Evolutionary conservation across 495 filamentous ascomycete species (phyloP).

Genomic region (Aspergillus hancockii): DNA sequence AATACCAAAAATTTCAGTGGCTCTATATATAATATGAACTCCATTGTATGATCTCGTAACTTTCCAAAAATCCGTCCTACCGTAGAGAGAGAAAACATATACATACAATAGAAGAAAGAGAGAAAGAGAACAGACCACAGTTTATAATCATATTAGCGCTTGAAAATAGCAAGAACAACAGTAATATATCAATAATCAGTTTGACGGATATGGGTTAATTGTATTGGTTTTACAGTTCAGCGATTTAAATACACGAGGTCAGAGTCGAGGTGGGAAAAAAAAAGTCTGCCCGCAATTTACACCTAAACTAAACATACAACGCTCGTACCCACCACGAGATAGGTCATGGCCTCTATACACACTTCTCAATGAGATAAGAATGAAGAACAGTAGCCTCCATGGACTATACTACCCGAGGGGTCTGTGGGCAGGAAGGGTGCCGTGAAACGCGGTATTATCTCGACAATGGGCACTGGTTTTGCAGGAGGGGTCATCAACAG

Average conservation of each 20-base stretch:
- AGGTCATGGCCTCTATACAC: not conserved
- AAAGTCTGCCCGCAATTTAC: not conserved
- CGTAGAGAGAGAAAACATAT: too few relatives aligned
- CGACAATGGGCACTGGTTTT: slow-evolving; percentile 67
- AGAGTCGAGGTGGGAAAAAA: not conserved
- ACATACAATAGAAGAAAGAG: too few relatives aligned
- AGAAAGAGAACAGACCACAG: too few relatives aligned
- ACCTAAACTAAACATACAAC: not conserved
- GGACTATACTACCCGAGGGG: slow-evolving; percentile 58
- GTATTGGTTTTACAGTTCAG: not conserved
- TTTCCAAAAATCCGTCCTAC: not conserved
- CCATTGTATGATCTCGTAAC: not conserved
- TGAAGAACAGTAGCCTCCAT: slow-evolving; percentile 43
- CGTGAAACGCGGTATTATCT: slow-evolving; percentile 59
- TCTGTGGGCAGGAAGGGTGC: slow-evolving; percentile 66
- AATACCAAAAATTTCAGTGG: slow-evolving; percentile 38
- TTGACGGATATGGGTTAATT: not conserved
- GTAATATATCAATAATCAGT: too few relatives aligned
- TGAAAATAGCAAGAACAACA: too few relatives aligned
- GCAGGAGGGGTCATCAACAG: slow-evolving; percentile 66
- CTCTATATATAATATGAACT: not conserved
- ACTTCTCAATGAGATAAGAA: slow-evolving; percentile 21
- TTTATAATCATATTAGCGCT: too few relatives aligned
- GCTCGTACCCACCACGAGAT: not conserved
- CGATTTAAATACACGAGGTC: not conserved